A percentile compares a stretch with the other conserved stretches of the same genome.
Conservation (phyloP, 2,329 filamentous ascomycete species). For the Aspergillus texensis region DNA sequence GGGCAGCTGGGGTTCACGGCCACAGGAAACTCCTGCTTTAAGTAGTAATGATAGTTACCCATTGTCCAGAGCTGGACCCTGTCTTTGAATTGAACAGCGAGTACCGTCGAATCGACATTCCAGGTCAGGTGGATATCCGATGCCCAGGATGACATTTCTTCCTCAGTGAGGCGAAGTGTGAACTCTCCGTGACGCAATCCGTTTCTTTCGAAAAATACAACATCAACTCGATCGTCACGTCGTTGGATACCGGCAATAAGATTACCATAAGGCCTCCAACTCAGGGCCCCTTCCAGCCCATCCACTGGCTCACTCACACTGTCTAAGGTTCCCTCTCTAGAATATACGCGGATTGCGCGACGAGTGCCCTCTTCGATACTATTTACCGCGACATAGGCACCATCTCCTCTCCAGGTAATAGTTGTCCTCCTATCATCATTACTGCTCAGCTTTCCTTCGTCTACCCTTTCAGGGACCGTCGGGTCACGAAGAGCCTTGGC, state of each 20-base stretch:
- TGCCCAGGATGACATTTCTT: slow-evolving; percentile 58
- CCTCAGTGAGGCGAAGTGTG: slow-evolving; percentile 67
- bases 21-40: slow-evolving; percentile 81
- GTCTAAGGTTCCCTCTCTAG: slow-evolving; percentile 84
- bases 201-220: slow-evolving; percentile 96
- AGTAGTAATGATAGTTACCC: slow-evolving; percentile 97
- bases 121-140: slow-evolving; percentile 71
- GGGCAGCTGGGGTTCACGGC: slow-evolving; percentile 28
- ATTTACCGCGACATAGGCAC: slow-evolving; percentile 86
- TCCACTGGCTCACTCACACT: slow-evolving; percentile 95
- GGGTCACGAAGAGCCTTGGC: slow-evolving; percentile 87
- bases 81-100: slow-evolving; percentile 76
- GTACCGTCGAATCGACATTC: slow-evolving; percentile 89
- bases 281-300: slow-evolving; percentile 80
- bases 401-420: slow-evolving; percentile 94
- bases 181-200: slow-evolving; percentile 97
- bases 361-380: slow-evolving; percentile 69
- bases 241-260: slow-evolving; percentile 85
- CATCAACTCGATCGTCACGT: slow-evolving; percentile 67
- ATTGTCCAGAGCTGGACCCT: slow-evolving; percentile 93
- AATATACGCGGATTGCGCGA: slow-evolving; percentile 85
- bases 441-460: slow-evolving; percentile 74
- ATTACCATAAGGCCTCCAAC: slow-evolving; percentile 90
- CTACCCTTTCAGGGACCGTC: slow-evolving; percentile 89
- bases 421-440: slow-evolving; percentile 71